These are phyloP conservation scores for Nakataea oryzae DNA, from an alignment of 2,329 filamentous ascomycete genomes.

Conservation along the genomic window DNA sequence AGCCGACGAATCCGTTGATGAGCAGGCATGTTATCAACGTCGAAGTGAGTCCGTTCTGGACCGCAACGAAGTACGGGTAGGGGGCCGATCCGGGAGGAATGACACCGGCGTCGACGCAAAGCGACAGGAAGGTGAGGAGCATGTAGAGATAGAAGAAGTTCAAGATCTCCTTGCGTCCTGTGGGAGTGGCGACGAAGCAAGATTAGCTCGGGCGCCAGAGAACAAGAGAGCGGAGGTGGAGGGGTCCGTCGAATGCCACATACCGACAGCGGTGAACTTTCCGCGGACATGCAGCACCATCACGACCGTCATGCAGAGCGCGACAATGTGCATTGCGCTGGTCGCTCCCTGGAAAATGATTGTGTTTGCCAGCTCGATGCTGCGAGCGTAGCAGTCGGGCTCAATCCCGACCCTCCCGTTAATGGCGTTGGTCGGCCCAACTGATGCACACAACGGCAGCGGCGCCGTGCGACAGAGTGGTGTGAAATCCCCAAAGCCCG, in stretches of 20 bases:
- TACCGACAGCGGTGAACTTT: conserved; percentile 97
- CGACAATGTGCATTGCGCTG: conserved; percentile 84
- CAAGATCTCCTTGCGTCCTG: conserved; percentile 58
- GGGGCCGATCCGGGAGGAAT: conserved; percentile 70
- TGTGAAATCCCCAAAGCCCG: conserved; percentile 88
- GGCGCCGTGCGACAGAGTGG: conserved; percentile 76
- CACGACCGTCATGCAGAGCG: conserved; percentile 84
- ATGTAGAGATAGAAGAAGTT: conserved; percentile 98
- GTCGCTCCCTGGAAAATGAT: conserved; percentile 95
- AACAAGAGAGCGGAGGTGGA: not conserved
- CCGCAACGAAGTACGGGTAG: conserved; percentile 85
- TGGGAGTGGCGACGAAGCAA: not conserved
- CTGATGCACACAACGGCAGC: conserved; percentile 75
- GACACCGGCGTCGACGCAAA: conserved; percentile 87
- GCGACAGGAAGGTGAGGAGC: conserved; percentile 76
- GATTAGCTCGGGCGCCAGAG: not conserved
- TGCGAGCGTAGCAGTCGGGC: conserved; percentile 83
- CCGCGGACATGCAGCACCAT: conserved; percentile 96
- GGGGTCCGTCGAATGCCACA: conserved; percentile 18
- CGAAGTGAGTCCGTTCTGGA: conserved; percentile 75
- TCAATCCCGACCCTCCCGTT: conserved; percentile 67
- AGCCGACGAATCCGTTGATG: conserved; percentile 97
- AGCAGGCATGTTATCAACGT: conserved; percentile 81
- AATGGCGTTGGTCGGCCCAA: conserved; percentile 65
- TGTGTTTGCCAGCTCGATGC: conserved; percentile 93